phyloP scores from a whole-genome alignment of 208 protist species.

The Leishmania lainsoni region DNA sequence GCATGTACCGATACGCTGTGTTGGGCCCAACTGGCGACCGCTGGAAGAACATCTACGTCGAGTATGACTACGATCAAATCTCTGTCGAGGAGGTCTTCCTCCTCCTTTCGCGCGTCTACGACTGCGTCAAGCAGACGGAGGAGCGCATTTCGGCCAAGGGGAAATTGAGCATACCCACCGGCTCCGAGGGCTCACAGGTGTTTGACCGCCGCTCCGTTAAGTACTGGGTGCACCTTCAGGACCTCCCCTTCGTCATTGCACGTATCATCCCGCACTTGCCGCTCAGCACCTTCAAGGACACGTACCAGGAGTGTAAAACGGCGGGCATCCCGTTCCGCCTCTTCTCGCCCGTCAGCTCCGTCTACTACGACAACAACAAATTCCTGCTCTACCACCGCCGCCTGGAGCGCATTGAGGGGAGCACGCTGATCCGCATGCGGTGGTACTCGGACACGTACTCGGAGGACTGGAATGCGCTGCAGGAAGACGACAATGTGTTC shows the following conservation, averaged over 20 bases:
- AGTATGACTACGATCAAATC: constrained; percentile 63
- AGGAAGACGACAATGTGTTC: constrained; percentile 72
- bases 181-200: constrained; percentile 77
- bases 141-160: constrained; percentile 63
- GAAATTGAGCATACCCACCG: constrained; percentile 53
- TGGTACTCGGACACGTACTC: constrained; percentile 87
- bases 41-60: constrained; percentile 72
- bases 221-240: constrained; percentile 90
- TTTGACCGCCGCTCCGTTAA: constrained; percentile 89
- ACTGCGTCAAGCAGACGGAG: constrained; percentile 70
- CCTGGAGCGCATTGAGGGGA: constrained; percentile 83
- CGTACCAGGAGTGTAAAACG: constrained; percentile 70
- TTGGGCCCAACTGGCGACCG: constrained; percentile 79
- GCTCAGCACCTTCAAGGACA: constrained; percentile 86
- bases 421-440: constrained; percentile 88
- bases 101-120: constrained; percentile 75
- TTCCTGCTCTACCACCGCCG: constrained; percentile 87
- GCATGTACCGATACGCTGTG: constrained; percentile 88
- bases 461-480: constrained; percentile 72
- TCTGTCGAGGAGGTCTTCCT: constrained; percentile 78
- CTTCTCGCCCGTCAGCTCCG: constrained; percentile 79
- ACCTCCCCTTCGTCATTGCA: constrained; percentile 88
- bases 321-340: constrained; percentile 64
- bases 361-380: constrained; percentile 90
- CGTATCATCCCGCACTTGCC: constrained; percentile 88